Evolutionary conservation across 1,284 basidiomycete genomes (phyloP).

Genomic region (Melampsora larici-populina): DNA sequence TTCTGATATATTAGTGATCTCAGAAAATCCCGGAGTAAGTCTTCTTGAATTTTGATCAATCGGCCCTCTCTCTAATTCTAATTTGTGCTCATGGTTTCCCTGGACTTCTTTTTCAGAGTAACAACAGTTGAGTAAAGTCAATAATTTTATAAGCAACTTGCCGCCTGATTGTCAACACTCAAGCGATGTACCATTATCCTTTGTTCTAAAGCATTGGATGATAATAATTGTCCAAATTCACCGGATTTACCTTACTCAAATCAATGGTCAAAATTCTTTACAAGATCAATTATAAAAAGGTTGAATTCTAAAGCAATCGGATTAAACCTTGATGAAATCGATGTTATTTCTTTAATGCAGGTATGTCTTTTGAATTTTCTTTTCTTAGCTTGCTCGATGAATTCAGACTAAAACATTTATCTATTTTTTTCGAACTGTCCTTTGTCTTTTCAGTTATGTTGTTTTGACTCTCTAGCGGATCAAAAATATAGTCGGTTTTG

Average conservation of each 20-base stretch:
- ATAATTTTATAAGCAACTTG: too few relatives aligned
- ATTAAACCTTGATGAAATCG: neutral
- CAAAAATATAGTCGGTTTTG: constrained; percentile 16
- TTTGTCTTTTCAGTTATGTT: constrained; percentile 20
- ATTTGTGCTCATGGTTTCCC: neutral
- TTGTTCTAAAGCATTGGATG: constrained; percentile 19
- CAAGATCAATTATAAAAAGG: neutral
- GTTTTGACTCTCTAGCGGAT: constrained; percentile 30
- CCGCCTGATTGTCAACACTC: too few relatives aligned
- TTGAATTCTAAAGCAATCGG: constrained; percentile 17
- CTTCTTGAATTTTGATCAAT: neutral
- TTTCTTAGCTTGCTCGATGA: too few relatives aligned
- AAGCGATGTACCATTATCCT: neutral
- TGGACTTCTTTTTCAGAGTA: too few relatives aligned
- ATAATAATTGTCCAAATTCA: constrained; percentile 33
- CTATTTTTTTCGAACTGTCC: too few relatives aligned
- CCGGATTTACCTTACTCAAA: neutral
- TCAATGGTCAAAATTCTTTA: constrained; percentile 15
- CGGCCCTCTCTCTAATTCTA: neutral
- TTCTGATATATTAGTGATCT: constrained; percentile 1
- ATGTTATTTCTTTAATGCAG: constrained; percentile 31
- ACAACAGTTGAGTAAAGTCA: too few relatives aligned
- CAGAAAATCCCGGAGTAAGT: constrained; percentile 19
- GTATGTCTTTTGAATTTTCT: neutral
- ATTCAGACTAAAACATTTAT: too few relatives aligned